phyloP scores from a whole-genome alignment of 805 yeast genomes.

The Myxozyma monticola region DNA sequence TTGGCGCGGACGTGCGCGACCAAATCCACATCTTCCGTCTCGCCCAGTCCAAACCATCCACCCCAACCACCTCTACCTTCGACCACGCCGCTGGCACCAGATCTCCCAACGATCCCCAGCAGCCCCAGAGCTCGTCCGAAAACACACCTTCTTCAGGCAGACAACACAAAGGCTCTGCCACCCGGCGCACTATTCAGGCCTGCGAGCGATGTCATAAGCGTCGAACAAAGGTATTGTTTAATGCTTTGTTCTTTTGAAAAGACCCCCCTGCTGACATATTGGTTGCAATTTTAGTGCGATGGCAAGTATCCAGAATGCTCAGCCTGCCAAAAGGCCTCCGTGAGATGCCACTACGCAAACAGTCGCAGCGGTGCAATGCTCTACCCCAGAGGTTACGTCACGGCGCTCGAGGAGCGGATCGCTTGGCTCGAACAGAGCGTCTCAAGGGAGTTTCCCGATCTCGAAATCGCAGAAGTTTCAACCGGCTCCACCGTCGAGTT shows the following conservation, averaged over 20 bases:
- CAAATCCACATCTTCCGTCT: slow-evolving; percentile 18
- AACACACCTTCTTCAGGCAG: no score
- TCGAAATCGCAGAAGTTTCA: slow-evolving; percentile 12
- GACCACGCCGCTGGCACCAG: background rate
- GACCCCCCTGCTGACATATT: background rate
- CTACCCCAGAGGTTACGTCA: slow-evolving; percentile 20
- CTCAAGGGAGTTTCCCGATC: slow-evolving; percentile 13
- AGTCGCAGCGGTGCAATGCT: slow-evolving; percentile 21
- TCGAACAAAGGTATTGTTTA: slow-evolving; percentile 22
- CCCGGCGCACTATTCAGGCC: slow-evolving; percentile 21
- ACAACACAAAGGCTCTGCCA: no score
- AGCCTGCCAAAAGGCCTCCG: slow-evolving; percentile 23
- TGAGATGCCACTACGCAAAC: slow-evolving; percentile 22
- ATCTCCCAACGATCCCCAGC: no score
- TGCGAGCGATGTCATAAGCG: slow-evolving; percentile 29
- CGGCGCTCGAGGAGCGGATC: slow-evolving; percentile 22
- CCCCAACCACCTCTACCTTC: background rate
- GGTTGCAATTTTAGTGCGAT: slow-evolving; percentile 15
- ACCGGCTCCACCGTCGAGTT: slow-evolving; percentile 12
- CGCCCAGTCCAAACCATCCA: background rate
- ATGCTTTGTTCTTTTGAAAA: background rate
- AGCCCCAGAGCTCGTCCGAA: no score
- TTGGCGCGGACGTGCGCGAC: slow-evolving; percentile 17
- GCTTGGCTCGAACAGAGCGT: slow-evolving; percentile 21
- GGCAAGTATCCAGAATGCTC: slow-evolving; percentile 28